A percentile compares a stretch with the other conserved stretches of the same genome.
Evolutionary conservation across 164 flowering plant species (phyloP).

Genomic region (Liquidambar formosana): DNA sequence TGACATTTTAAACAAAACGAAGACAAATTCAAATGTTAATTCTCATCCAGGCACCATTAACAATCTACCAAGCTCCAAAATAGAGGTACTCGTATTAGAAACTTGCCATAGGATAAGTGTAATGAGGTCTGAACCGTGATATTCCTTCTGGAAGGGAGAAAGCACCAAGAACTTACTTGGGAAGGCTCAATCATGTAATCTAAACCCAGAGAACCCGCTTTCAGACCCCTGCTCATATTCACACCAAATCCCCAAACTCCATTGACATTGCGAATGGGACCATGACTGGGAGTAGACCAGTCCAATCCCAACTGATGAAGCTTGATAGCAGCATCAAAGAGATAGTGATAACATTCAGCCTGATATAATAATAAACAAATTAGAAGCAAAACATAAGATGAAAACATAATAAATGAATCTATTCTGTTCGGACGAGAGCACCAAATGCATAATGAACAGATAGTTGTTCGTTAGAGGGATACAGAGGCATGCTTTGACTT

Average conservation of each 20-base stretch:
- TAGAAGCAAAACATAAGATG: neutral
- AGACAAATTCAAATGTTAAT: neutral
- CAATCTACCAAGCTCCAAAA: neutral
- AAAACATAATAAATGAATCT: neutral
- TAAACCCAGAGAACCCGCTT: slow-evolving; percentile 21
- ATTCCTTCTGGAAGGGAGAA: neutral
- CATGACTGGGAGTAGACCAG: slow-evolving; percentile 55
- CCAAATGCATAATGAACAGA: too few relatives aligned
- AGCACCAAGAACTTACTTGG: neutral
- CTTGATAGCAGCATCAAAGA: slow-evolving; percentile 70
- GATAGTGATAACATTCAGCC: slow-evolving; percentile 68
- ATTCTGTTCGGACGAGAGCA: neutral
- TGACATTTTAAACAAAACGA: too few relatives aligned
- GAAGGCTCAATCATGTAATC: slow-evolving; percentile 10
- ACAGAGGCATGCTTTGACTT: too few relatives aligned
- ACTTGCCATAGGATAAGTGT: neutral
- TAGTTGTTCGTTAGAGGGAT: too few relatives aligned
- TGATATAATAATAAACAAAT: slow-evolving; percentile 17
- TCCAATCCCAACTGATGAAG: slow-evolving; percentile 58
- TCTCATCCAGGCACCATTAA: neutral
- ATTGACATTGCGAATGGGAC: slow-evolving; percentile 32
- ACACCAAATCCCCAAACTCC: slow-evolving; percentile 14
- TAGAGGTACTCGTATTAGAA: neutral
- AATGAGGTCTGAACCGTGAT: neutral
- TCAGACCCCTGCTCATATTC: slow-evolving; percentile 14